Evolutionary conservation across 179 eudicot species (phyloP), one percentile per base, ranked within the genome.

Genomic region (Nepenthes alata): DNA sequence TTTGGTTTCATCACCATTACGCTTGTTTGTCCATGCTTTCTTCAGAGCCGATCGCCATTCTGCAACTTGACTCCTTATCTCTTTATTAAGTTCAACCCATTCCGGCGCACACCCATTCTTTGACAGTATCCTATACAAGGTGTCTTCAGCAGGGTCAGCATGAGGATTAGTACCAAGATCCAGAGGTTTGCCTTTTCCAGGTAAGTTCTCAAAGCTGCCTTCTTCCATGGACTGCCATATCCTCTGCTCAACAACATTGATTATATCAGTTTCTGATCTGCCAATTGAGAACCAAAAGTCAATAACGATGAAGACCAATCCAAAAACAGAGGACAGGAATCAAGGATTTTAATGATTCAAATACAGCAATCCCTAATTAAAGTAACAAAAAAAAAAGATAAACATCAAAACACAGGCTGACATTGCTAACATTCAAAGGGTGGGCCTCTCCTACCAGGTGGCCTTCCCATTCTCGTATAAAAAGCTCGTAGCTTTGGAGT

Each of bases 201-300:
- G 84, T 59, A 90, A 72, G 67, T 90, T 87, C 63, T 90, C 95
- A 59, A 90, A 90, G 54, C 83, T 81, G 52, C 97, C 97, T 72
- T 87, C 97, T 71, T 89, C 93, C 97, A 89, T 87, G 47, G 93
- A 88, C 61, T 80, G 83, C 85, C 85, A 87, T 72, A 89, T 85
- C 63, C 95, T 78, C 63, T 80, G 89, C 80, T 90, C 97, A 16
- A 85, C 97, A 51, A 90, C 80, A 61, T 78, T 85, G 61, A 73
- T 63, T 41, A 87, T 83, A 70, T 90, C 97, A 13, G 88, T 87
- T 72, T 90, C 95, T 57, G 97, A 83, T 71, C 97, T 87, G 86
- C 15, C 57, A 60, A 53, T 59, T 5, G 5, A 37, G 11, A 72
- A 38, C 37, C 45, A 41, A 7, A 41, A 41, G 45, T 41, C 6